These are phyloP conservation scores for Castanea crenata DNA, from an alignment of 306 rosid genomes.

Conservation along the genomic window DNA sequence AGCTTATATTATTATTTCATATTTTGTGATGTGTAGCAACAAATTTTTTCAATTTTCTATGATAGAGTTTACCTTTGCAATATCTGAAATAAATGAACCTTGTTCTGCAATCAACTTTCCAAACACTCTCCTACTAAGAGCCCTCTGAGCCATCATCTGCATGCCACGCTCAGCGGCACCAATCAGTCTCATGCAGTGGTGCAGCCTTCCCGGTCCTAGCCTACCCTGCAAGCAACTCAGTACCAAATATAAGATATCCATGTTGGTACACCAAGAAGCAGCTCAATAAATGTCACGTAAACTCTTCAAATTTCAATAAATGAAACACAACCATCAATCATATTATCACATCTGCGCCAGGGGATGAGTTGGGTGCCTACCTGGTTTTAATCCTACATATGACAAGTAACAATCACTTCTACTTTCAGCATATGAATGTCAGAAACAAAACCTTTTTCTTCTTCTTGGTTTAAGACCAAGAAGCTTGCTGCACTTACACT, in stretches of 20 bases:
- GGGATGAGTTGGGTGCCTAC: too few species aligned
- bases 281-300: constrained; percentile 1
- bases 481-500: neutral
- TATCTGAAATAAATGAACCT: constrained; percentile 81
- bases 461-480: neutral
- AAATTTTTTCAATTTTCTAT: neutral
- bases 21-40: neutral
- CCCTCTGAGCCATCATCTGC: constrained; percentile 78
- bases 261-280: constrained; percentile 10
- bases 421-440: neutral
- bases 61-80: constrained; percentile 62
- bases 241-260: constrained; percentile 3
- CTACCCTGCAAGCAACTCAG: constrained; percentile 66
- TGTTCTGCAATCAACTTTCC: constrained; percentile 93
- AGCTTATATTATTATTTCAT: neutral
- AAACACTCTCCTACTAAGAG: constrained; percentile 72
- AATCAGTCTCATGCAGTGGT: constrained; percentile 95
- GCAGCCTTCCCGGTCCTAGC: constrained; percentile 97
- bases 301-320: neutral
- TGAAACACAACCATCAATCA: neutral
- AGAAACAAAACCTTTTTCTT: neutral
- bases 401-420: neutral
- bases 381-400: too few species aligned
- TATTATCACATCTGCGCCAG: neutral
- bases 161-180: constrained; percentile 96